phyloP scores from a whole-genome alignment of 495 filamentous ascomycete genomes.

The Aspergillus taichungensis region DNA sequence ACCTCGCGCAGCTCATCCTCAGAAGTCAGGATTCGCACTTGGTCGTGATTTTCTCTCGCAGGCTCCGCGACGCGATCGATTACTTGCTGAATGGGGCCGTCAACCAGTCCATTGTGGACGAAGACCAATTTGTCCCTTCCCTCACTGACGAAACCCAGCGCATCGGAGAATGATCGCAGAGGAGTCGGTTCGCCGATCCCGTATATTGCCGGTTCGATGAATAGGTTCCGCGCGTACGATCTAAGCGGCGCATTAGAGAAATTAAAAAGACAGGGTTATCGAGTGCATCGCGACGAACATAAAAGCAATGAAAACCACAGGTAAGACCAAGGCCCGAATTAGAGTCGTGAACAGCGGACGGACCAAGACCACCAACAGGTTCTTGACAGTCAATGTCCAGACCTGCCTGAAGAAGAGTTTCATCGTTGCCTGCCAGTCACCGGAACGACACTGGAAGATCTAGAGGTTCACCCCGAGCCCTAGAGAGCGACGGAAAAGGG shows the following conservation, averaged over 20 bases:
- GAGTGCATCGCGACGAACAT: conserved; percentile 21
- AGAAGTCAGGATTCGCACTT: conserved; percentile 41
- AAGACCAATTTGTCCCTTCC: conserved; percentile 64
- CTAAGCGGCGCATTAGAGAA: conserved; percentile 2
- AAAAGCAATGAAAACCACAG: conserved; percentile 60
- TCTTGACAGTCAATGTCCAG: conserved; percentile 67
- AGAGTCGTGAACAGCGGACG: conserved; percentile 56
- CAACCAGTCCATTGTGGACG: conserved; percentile 61
- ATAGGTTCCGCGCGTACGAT: conserved; percentile 58
- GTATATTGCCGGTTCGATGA: conserved; percentile 54
- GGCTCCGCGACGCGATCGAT: conserved; percentile 51
- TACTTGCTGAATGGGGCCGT: conserved; percentile 62
- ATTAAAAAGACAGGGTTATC: background rate
- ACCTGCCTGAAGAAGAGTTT: conserved; percentile 58
- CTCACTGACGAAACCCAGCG: conserved; percentile 39
- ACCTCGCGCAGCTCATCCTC: conserved; percentile 46
- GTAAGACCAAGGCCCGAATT: conserved; percentile 62
- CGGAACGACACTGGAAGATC: background rate
- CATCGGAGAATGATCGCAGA: conserved; percentile 51
- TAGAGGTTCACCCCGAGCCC: too few species aligned
- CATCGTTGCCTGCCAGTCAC: conserved; percentile 1
- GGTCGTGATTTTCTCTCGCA: conserved; percentile 44
- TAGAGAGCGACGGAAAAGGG: too few species aligned
- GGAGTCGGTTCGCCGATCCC: conserved; percentile 53
- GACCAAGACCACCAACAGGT: conserved; percentile 55